Base-by-base conservation (phyloP, 345 rosid genomes). In the Cochlearia excelsa region DNA sequence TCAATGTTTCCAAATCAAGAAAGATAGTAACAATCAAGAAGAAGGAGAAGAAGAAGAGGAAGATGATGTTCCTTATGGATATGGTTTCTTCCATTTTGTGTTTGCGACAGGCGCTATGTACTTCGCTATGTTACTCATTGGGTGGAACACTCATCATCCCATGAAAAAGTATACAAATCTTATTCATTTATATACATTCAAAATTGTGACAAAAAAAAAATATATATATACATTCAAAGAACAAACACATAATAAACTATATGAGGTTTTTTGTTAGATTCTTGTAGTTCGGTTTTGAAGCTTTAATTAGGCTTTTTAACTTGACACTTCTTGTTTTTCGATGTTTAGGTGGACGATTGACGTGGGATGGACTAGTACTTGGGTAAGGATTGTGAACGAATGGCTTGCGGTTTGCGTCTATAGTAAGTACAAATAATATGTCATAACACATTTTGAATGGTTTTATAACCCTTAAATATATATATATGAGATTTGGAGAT, bases 301-400 rank as follows among this genome's bases (percentile, higher is more conserved):
- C 23, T 16, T 16, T 16, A 16, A 16, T 16, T 16, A 16, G 23
- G 23, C 23, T 16, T 16, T 16, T 16, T 16, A 16, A 16, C 23
- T 16, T 16, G 23, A 16, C 23, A 16, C 23, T 16, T 16, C 23
- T 16, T 16, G 23, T 16, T 16, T 16, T 16, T 16, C 23, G 23
- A 44, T 29, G 10, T 49, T 67, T 81, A 92, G 98, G 79, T 92
- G 98, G 98, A 92, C 96, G 3, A 86, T 88, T 51, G 98, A 92
- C 23, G 95, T 92, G 54, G 98, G 98, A 4, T 92, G 96, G 98
- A 92, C 98, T 28, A 92, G 98, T 76, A 78, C 98, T 43, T 92
- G 98, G 96, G 98, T 88, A 51, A 84, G 90, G 73, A 72, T 92
- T 27, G 80, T 88, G 42, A 88, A 86, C 55, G 96, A 92, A 78